A percentile compares a stretch with the other conserved stretches of the same genome.
Conservation (phyloP, 805 yeast species). For the Nakazawaea laoshanensis region DNA sequence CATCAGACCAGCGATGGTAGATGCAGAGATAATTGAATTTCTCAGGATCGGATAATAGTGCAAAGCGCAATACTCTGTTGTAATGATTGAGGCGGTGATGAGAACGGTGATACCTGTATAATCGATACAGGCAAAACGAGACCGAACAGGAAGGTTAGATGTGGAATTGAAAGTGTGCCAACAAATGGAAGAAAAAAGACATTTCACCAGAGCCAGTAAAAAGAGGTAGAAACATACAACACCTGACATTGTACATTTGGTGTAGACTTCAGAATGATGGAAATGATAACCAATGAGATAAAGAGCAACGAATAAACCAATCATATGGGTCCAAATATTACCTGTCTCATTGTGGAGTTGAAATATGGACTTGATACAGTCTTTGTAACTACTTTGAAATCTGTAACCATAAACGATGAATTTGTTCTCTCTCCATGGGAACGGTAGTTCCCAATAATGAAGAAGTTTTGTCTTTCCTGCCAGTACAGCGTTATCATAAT, state of each 20-base stretch:
- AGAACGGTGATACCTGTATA: slow-evolving; percentile 89
- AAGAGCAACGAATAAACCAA: slow-evolving; percentile 54
- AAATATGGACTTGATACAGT: slow-evolving; percentile 54
- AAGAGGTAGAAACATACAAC: slow-evolving; percentile 49
- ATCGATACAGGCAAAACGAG: slow-evolving; percentile 85
- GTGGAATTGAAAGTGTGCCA: slow-evolving; percentile 93
- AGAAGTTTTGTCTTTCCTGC: slow-evolving; percentile 40
- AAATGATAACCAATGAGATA: slow-evolving; percentile 52
- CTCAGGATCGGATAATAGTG: slow-evolving; percentile 46
- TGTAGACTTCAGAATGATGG: slow-evolving; percentile 51
- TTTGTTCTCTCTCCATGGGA: slow-evolving; percentile 89
- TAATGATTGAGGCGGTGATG: slow-evolving; percentile 81
- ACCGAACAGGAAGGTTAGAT: slow-evolving; percentile 50
- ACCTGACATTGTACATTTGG: slow-evolving; percentile 30
- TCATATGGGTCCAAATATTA: slow-evolving; percentile 88
- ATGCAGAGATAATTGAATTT: slow-evolving; percentile 44
- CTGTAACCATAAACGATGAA: slow-evolving; percentile 81
- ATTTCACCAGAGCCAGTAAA: slow-evolving; percentile 63
- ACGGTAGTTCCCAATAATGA: slow-evolving; percentile 82
- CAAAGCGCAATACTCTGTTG: slow-evolving; percentile 77
- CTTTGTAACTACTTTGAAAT: slow-evolving; percentile 55
- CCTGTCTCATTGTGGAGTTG: slow-evolving; percentile 77
- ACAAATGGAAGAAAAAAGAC: slow-evolving; percentile 67
- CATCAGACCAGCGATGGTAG: slow-evolving; percentile 55
- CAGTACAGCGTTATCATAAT: slow-evolving; percentile 36